phyloP scores from a whole-genome alignment of 106 monocot species.

The Acorus calamus region DNA sequence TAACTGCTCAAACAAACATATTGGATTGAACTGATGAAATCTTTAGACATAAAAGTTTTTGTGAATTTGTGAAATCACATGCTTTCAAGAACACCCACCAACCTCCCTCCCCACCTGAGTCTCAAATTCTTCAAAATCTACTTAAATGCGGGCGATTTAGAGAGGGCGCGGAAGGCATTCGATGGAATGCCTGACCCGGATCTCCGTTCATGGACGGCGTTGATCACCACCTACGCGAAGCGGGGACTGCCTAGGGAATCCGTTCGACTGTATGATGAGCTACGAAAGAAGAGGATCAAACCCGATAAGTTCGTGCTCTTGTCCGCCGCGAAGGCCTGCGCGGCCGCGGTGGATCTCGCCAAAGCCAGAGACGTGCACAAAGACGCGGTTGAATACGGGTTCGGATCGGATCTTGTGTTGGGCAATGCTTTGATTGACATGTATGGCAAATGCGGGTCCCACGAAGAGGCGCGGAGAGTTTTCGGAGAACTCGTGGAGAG shows the following conservation, averaged over 20 bases:
- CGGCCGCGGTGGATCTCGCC: conserved; percentile 13
- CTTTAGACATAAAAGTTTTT: no score
- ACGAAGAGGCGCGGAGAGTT: conserved; percentile 23
- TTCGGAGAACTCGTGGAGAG: conserved; percentile 29
- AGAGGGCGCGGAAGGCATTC: conserved; percentile 35
- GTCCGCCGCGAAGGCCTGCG: conserved; percentile 42
- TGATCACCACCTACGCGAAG: conserved; percentile 43
- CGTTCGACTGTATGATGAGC: conserved; percentile 17
- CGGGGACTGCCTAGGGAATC: conserved; percentile 34
- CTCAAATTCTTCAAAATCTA: conserved; percentile 15
- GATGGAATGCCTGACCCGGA: conserved; percentile 54
- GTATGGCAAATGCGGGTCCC: conserved; percentile 53
- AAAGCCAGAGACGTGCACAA: conserved; percentile 41
- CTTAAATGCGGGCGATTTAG: conserved; percentile 25
- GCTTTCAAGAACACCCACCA: neutral
- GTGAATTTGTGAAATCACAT: no score
- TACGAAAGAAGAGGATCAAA: conserved; percentile 17
- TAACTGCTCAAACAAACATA: no score
- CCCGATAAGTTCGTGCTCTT: conserved; percentile 38
- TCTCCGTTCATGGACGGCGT: conserved; percentile 27
- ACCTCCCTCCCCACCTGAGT: conserved; percentile 3
- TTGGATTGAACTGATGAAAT: no score
- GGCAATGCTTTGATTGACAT: conserved; percentile 53
- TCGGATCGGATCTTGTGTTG: conserved; percentile 24
- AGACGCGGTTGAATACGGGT: conserved; percentile 30